phyloP scores from a whole-genome alignment of 176 grass and related monocot species.

The Cenchrus americanus region DNA sequence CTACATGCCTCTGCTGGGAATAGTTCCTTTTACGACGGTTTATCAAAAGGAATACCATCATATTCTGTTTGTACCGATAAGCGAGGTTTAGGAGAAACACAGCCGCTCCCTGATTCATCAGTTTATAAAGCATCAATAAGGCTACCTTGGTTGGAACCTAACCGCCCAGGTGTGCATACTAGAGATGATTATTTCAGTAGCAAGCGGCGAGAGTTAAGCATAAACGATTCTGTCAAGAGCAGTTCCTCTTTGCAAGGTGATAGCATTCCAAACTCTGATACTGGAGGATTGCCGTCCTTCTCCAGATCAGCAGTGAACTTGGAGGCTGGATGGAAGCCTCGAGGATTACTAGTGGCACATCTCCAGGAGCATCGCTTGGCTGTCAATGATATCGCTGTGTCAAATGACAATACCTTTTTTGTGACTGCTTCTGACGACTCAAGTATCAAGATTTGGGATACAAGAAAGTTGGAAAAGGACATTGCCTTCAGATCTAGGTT shows the following conservation, averaged over 20 bases:
- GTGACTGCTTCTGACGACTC: constrained; percentile 90
- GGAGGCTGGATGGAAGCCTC: constrained; percentile 85
- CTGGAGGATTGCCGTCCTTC: constrained; percentile 59
- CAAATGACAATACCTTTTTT: constrained; percentile 83
- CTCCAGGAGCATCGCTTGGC: constrained; percentile 86
- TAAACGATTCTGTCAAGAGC: constrained; percentile 69
- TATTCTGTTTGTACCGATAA: constrained; percentile 84
- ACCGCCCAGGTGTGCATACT: constrained; percentile 55
- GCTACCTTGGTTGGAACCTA: constrained; percentile 73
- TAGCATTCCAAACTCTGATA: constrained; percentile 62
- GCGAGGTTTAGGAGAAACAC: constrained; percentile 51
- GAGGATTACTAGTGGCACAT: constrained; percentile 93
- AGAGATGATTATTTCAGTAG: constrained; percentile 75
- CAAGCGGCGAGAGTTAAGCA: constrained; percentile 73
- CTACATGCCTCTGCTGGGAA: constrained; percentile 64
- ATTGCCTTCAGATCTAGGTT: constrained; percentile 96
- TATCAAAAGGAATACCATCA: constrained; percentile 86
- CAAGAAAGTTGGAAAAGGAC: constrained; percentile 95
- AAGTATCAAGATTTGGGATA: constrained; percentile 97
- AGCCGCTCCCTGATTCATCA: constrained; percentile 53
- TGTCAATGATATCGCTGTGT: constrained; percentile 88
- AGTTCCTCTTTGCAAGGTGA: constrained; percentile 63
- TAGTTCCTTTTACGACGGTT: constrained; percentile 85
- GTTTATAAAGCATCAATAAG: constrained; percentile 54
- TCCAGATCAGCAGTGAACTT: constrained; percentile 52